Evolutionary conservation across 805 yeast genomes (phyloP), one percentile per base, ranked within the genome.

Genomic region (Ogataea methanolica): DNA sequence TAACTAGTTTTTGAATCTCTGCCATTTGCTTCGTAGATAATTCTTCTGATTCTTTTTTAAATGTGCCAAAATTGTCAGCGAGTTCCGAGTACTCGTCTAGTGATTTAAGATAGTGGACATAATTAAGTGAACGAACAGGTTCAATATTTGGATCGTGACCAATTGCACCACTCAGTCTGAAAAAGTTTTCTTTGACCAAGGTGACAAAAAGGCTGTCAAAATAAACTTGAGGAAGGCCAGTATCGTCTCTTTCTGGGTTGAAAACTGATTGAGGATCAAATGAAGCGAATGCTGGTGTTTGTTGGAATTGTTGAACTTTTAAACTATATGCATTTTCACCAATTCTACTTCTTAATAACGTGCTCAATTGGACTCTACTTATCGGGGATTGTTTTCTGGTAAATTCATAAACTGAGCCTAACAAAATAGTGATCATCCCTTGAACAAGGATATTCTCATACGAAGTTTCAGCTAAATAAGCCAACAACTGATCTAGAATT

Each of bases 221-320:
- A 57, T 77, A 89, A 1, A 92, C 85, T 48, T 81, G 79, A 0
- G 98, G 99, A 38, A 92, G 74, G 1, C 99, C 99, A 1, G 96
- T 82, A 2, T 81, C 83, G 61, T 89, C 96, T 52, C 78, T 75
- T 4, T 72, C 71, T 2, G 83, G 78, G 16, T 72, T 69, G 22
- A 78, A 63, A 26, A 79, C 69, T 21, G 71, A 69, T 1, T 74
- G 74, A 4, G 73, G 75, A n/a, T 76, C 80, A 52, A 78, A 85
- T 46, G 78, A 75, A 9, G 76, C 72, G 57, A 89, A 80, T 6
- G 67, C 58, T 0, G 76, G 62, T 48, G 74, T 71, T 41, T 85
- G 86, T 51, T 82, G 80, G 56, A 94, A 82, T 59, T 86, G 88
- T 43, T 80, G 79, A 4, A 92, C 75, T 54, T 84, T 83, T 43